These are phyloP conservation scores for Aspergillus conjunctus DNA, from an alignment of 495 filamentous ascomycete species.

Conservation along the genomic window DNA sequence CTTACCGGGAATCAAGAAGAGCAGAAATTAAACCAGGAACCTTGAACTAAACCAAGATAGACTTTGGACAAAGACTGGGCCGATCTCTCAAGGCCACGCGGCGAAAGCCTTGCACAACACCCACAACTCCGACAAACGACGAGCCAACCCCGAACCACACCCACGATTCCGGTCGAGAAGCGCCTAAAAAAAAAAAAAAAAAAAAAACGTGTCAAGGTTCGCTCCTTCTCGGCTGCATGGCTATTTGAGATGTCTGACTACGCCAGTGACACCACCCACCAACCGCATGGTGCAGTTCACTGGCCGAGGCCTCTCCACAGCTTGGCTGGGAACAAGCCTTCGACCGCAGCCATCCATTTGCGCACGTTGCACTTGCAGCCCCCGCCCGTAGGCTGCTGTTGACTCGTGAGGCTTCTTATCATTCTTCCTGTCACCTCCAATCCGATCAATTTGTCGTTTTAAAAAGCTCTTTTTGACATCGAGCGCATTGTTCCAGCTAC, in stretches of 20 bases:
- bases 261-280: slow-evolving; percentile 1
- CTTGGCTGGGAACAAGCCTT: slow-evolving; percentile 13
- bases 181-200: not conserved
- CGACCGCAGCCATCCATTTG: slow-evolving; percentile 39
- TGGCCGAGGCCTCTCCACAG: slow-evolving; percentile 16
- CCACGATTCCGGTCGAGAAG: slow-evolving; percentile 2
- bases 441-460: slow-evolving; percentile 5
- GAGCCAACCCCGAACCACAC: not conserved
- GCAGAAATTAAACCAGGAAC: too few relatives aligned
- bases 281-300: not conserved
- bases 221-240: too few relatives aligned
- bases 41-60: too few relatives aligned
- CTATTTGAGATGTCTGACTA: not conserved
- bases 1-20: too few relatives aligned
- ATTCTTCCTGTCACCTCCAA: not conserved
- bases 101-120: not conserved
- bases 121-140: not conserved
- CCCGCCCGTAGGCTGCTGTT: slow-evolving; percentile 20
- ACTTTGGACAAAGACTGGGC: not conserved
- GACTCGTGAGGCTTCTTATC: slow-evolving; percentile 20
- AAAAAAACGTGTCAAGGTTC: not conserved
- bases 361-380: slow-evolving; percentile 33
- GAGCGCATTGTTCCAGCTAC: not conserved
- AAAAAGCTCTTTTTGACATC: not conserved
- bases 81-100: not conserved